Base-by-base conservation (phyloP, 345 rosid species). In the Cardamine occulta region DNA sequence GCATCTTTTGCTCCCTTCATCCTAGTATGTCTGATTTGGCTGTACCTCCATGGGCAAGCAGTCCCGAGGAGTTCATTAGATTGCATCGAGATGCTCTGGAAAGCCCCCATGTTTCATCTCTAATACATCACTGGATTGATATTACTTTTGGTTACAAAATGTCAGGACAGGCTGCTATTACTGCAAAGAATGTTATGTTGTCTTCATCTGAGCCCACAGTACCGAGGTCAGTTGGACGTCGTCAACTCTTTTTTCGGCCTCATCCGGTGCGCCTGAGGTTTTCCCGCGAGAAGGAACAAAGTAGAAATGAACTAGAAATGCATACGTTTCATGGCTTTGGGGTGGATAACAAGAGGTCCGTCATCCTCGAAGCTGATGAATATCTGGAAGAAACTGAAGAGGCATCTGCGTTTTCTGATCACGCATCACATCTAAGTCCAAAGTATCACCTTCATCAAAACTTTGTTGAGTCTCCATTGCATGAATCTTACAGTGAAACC, bases 181-280 rank as follows among this genome's bases (percentile, higher is more conserved):
- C 83, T 35, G 97, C 98, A 29, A 93, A 93, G 86, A 93, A 91
- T 67, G 97, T 93, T 71, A 93, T 93, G 98, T 53, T 91, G 75
- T 83, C 96, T 82, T 91, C 97, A 47, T 83, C 96, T 75, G 94
- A 88, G 62, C 80, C 88, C 24, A 69, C 86, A 51, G 81, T 77
- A 77, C 93, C 88, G 14, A 83, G 88, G 83, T 88, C 97, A 48
- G 78, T 79, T 76, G 98, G 98, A 69, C 93, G 98, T 24, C 93
- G 91, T 21, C 98, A 91, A 72, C 93, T 93, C 52, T 93, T 93
- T 75, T 80, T 80, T 55, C 82, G 47, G 57, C 94, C 96, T 48
- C 98, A 91, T 73, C 98, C 96, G 54, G 80, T 75, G 56, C 90
- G 96, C 63, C 85, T 66, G 67, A 71, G 62, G 70, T 72, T 70